phyloP scores from a whole-genome alignment of 768 basidiomycete species.

The Pleurotus djamor region DNA sequence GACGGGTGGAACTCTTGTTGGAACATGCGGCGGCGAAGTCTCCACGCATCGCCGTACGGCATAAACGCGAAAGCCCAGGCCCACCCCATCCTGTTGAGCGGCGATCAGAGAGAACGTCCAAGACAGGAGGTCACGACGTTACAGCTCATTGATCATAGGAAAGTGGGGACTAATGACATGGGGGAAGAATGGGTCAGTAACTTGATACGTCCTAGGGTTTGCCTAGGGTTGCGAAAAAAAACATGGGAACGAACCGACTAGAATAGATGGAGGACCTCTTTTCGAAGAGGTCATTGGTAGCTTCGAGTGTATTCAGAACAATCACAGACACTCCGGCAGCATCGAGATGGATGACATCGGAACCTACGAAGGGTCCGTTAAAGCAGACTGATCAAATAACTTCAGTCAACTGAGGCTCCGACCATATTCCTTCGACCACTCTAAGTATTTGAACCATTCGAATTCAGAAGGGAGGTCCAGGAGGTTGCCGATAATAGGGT shows the following conservation, averaged over 20 bases:
- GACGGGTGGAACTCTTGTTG: constrained; percentile 35
- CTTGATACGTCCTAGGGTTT: background rate
- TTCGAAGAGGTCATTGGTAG: constrained; percentile 36
- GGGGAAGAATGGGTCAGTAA: background rate
- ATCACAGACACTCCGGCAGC: constrained; percentile 28
- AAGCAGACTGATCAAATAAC: background rate
- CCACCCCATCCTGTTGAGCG: constrained; percentile 35
- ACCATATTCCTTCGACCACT: constrained; percentile 20
- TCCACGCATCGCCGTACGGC: constrained; percentile 40
- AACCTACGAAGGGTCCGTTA: constrained; percentile 15
- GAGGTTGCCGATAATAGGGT: constrained; percentile 21
- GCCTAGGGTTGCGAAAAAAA: background rate
- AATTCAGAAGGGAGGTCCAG: constrained; percentile 14
- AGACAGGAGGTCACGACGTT: background rate
- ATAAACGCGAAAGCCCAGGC: constrained; percentile 36
- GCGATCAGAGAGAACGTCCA: background rate
- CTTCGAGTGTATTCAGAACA: constrained; percentile 30
- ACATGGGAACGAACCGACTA: constrained; percentile 22
- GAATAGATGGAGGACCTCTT: constrained; percentile 42
- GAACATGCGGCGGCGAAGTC: constrained; percentile 35
- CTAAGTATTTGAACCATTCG: constrained; percentile 16
- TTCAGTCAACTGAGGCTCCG: background rate
- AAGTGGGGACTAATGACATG: constrained; percentile 19
- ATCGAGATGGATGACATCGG: constrained; percentile 25
- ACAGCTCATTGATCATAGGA: constrained; percentile 25